A percentile compares a stretch with the other conserved stretches of the same genome.
Conservation (phyloP, 2,329 filamentous ascomycete genomes). For the Xylariomycetidae sp. region DNA sequence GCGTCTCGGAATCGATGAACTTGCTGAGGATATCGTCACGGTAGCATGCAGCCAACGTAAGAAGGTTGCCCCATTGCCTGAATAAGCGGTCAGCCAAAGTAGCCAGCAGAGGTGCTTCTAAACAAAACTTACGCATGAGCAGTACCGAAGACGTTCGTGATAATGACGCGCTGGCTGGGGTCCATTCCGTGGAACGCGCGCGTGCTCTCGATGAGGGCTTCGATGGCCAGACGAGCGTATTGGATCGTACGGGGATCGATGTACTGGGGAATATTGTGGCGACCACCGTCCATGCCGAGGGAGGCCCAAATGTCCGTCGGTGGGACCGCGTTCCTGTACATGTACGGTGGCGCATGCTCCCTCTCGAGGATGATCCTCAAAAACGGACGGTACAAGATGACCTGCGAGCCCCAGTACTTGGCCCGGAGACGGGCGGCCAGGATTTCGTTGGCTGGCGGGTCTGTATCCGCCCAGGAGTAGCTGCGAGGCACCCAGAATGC, state of each 20-base stretch:
- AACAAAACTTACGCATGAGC: constrained; percentile 76
- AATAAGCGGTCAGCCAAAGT: background rate
- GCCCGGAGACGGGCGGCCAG: constrained; percentile 78
- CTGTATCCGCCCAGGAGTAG: constrained; percentile 57
- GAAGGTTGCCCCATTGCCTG: constrained; percentile 94
- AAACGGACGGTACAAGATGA: constrained; percentile 83
- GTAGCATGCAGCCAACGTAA: constrained; percentile 81
- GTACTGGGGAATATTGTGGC: constrained; percentile 23
- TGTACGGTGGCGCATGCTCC: constrained; percentile 13
- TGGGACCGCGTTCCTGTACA: constrained; percentile 13
- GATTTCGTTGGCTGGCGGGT: constrained; percentile 68
- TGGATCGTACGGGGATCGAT: constrained; percentile 42
- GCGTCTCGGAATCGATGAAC: constrained; percentile 48
- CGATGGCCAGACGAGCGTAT: constrained; percentile 57
- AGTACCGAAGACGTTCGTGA: constrained; percentile 96
- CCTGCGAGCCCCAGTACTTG: constrained; percentile 90
- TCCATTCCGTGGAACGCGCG: constrained; percentile 66
- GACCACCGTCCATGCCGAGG: constrained; percentile 8
- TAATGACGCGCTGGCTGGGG: constrained; percentile 59
- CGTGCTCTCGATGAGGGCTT: constrained; percentile 78
- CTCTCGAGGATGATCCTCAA: constrained; percentile 49
- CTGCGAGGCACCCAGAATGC: constrained; percentile 42
- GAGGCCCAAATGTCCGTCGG: constrained; percentile 1
- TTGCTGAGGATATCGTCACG: constrained; percentile 55
- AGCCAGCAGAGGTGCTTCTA: constrained; percentile 42